Base-by-base conservation (phyloP, 768 basidiomycete genomes). In the Mycena belliarum region DNA sequence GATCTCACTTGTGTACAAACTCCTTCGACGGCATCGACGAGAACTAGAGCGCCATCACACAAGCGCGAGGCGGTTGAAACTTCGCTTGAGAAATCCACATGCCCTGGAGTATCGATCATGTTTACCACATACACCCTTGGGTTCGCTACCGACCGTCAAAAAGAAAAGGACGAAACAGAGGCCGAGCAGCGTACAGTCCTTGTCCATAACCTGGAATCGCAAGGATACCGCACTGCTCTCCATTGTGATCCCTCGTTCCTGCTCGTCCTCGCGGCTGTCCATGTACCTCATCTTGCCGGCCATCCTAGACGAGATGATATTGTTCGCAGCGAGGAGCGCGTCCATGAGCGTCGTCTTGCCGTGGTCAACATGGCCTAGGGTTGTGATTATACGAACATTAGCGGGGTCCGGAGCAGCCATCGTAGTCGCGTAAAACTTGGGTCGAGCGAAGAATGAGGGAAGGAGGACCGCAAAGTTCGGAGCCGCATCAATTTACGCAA, bases 221-320 rank as follows among this genome's bases (percentile, higher is more conserved):
- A 98, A 76, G 5, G 91, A 94, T 7, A 98, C 89, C 0, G 97
- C 95, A 70, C 92, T 95, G 63, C 92, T 93, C 73, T 99, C 95
- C 97, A 99, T 98, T 0, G 97, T 98, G 59, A 99, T 99, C 3
- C 97, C 97, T 48, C 97, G 79, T 73, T 98, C 89, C 66, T 98
- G 95, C 68, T 99, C 97, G 66, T 98, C 97, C 69, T 98, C 95
- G 63, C 97, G 81, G 57, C 89, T 93, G 69, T 99, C 97, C 51
- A 98, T 78, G 70, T 96, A 99, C 52, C 97, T 81, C 72, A 98
- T 87, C 71, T 97, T 98, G 11, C 97, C 97, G 2, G 95, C 96
- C 87, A 98, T 91, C 52, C 91, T 78, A 11, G 87, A 74, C 0
- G 96, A 98, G 66, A 99, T 98, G 69, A 99, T 98, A 68, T 93